A percentile compares a stretch with the other conserved stretches of the same genome.
phyloP scores from a whole-genome alignment of 2,329 filamentous ascomycete genomes.

The Alternaria solani region DNA sequence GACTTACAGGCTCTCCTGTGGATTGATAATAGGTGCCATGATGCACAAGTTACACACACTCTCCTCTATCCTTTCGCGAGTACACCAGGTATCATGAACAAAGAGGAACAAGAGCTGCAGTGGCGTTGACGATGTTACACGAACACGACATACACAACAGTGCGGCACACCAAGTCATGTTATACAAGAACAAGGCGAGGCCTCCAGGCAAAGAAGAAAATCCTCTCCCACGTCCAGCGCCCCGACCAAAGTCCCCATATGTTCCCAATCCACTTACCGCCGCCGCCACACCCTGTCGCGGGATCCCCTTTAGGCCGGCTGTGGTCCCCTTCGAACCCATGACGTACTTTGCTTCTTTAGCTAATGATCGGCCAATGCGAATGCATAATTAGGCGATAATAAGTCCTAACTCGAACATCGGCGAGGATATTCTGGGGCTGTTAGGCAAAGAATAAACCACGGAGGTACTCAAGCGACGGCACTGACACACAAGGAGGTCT shows the following conservation, averaged over 20 bases:
- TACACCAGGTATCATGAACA: constrained; percentile 5
- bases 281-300: constrained; percentile 9
- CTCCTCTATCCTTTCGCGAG: not conserved
- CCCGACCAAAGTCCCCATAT: constrained; percentile 8
- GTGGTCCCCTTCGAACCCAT: constrained; percentile 3
- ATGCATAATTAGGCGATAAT: not conserved
- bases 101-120: constrained; percentile 3
- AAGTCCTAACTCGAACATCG: not conserved
- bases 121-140: not conserved
- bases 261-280: constrained; percentile 8
- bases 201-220: not conserved
- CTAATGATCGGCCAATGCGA: constrained; percentile 4
- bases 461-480: constrained; percentile 1
- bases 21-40: constrained; percentile 15
- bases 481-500: constrained; percentile 3
- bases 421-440: not conserved
- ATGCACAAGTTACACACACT: not conserved
- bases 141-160: not conserved
- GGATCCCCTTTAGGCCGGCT: constrained; percentile 1
- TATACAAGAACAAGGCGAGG: not conserved
- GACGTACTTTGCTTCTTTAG: constrained; percentile 3
- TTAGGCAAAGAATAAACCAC: constrained; percentile 7
- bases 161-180: not conserved
- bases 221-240: not conserved
- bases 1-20: constrained; percentile 23